phyloP scores from a whole-genome alignment of 495 filamentous ascomycete species.

The Penicillium ucsense region DNA sequence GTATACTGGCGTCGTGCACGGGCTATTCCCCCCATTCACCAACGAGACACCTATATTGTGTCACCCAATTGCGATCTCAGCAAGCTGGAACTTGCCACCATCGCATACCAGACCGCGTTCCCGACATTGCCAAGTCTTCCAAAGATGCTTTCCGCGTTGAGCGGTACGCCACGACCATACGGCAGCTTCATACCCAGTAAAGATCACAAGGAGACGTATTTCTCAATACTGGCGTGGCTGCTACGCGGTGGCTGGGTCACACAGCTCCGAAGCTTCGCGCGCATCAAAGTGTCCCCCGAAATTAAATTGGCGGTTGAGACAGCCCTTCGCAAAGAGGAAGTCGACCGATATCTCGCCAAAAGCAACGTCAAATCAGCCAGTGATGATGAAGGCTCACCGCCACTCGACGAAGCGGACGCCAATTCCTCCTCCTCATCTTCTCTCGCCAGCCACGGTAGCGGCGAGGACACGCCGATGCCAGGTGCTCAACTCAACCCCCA shows the following conservation, averaged over 20 bases:
- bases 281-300: constrained; percentile 50
- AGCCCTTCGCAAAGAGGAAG: constrained; percentile 34
- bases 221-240: constrained; percentile 86
- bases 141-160: constrained; percentile 73
- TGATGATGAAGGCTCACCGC: constrained; percentile 7
- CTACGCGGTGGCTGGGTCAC: constrained; percentile 88
- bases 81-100: constrained; percentile 58
- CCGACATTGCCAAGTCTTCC: constrained; percentile 71
- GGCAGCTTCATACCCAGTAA: constrained; percentile 75
- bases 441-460: constrained; percentile 31
- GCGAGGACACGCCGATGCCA: constrained; percentile 29
- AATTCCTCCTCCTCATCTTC: constrained; percentile 35
- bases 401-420: constrained; percentile 16
- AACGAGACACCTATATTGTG: constrained; percentile 84
- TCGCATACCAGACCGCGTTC: constrained; percentile 66
- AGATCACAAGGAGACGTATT: constrained; percentile 77
- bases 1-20: constrained; percentile 92
- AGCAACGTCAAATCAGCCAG: constrained; percentile 8
- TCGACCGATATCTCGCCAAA: constrained; percentile 33
- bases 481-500: constrained; percentile 17
- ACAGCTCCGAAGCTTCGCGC: constrained; percentile 80
- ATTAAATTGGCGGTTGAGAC: constrained; percentile 41
- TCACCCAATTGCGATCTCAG: constrained; percentile 82
- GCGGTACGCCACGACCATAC: constrained; percentile 67
- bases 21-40: constrained; percentile 83